Conservation (phyloP, 2,329 filamentous ascomycete species). For the Ambrosiella beaveri region DNA sequence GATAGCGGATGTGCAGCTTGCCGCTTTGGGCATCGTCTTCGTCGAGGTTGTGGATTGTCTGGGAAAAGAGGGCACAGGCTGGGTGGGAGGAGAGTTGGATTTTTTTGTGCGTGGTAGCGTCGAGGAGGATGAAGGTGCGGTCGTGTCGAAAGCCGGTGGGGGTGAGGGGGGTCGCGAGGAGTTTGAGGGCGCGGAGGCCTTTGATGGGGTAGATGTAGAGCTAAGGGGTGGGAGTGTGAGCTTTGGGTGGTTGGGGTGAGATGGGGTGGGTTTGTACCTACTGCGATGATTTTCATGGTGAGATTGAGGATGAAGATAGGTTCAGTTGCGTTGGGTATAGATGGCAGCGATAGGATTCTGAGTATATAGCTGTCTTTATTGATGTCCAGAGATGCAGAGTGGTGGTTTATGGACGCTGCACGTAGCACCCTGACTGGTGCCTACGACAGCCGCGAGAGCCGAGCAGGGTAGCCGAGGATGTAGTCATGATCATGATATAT, state of each 20-base stretch:
- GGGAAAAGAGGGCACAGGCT: conserved; percentile 46
- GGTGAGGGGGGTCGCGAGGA: conserved; percentile 36
- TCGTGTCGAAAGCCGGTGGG: conserved; percentile 49
- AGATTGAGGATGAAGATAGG: not conserved
- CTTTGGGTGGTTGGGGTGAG: not conserved
- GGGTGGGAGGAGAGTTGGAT: conserved; percentile 43
- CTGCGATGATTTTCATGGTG: conserved; percentile 20
- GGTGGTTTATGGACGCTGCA: not conserved
- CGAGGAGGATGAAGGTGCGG: conserved; percentile 53
- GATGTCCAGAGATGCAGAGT: too few relatives aligned
- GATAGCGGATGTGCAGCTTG: conserved; percentile 12
- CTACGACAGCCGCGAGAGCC: not conserved
- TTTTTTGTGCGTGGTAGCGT: conserved; percentile 29
- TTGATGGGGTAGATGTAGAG: conserved; percentile 63
- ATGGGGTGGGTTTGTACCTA: conserved; percentile 11
- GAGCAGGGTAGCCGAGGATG: not conserved
- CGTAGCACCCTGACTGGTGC: not conserved
- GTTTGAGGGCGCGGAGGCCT: conserved; percentile 43
- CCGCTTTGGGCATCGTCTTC: conserved; percentile 19
- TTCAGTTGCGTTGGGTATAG: not conserved
- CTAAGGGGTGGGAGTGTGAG: conserved; percentile 14
- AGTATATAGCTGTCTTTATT: too few relatives aligned
- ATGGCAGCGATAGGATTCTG: too few relatives aligned
- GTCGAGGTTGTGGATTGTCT: conserved; percentile 31
- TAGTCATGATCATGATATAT: too few relatives aligned